Evolutionary conservation across 495 filamentous ascomycete species (phyloP), one percentile per base, ranked within the genome.

Genomic region (Astrothelium subdiscretum): DNA sequence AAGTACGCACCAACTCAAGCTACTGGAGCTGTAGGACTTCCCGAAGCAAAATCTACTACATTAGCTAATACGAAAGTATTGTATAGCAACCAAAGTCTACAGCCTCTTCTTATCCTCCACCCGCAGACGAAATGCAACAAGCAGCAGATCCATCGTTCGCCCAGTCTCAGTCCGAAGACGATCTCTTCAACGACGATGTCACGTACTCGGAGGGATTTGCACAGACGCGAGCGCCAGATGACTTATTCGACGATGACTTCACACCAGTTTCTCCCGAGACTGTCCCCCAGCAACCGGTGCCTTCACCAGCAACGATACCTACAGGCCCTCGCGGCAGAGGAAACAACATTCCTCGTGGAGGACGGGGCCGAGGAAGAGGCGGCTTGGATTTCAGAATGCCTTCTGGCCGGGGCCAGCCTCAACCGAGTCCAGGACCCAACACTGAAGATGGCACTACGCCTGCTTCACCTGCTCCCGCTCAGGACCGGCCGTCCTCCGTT

Each of bases 181-280:
- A 67, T 26, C 60, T 63, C 20, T 48, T 69, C 18, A 61, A 63
- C 62, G 67, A 67, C 52, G 65, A 69, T 54, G 62, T 65, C n/a
- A 40, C 52, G 13, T 58, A 62, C 5, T 51, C 54, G 0, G 64
- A 67, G 43, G 62, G 65, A 29, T 62, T 65, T 12, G 67, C 69
- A 52, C 87, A 88, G 67, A 86, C 86, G 0, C 78, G 85, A 31
- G 79, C 78, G 12, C 80, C 79, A 18, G 86, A 90, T 65, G 85
- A 89, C 70, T 72, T 89, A 18, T 88, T 88, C 67, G 83, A 86
- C 65, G 86, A 89, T 67, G 87, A 88, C 67, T 86, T 88, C 65
- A 83, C 83, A 35, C 86, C 87, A 3, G 73, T 87, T 31, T 59
- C 79, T 2, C 74, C 64, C 15, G 59, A 35, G 15, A 27, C 59